These are phyloP conservation scores for Camelina sativa DNA, from an alignment of 345 rosid species.

Conservation along the genomic window DNA sequence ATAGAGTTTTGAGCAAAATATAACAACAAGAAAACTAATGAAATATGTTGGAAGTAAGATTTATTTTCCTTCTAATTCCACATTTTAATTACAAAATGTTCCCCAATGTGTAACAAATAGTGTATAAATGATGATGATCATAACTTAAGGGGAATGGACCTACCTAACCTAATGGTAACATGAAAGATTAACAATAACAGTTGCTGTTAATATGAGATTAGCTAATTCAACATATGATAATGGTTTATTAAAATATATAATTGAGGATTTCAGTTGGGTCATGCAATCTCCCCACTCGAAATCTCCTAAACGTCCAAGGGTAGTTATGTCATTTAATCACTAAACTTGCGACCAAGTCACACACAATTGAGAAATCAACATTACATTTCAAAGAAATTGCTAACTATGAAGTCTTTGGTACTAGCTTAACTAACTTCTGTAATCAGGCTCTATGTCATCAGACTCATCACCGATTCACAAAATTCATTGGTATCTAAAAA, in stretches of 20 bases:
- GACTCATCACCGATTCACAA: too few species aligned
- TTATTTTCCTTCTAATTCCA: background rate
- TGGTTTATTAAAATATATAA: background rate
- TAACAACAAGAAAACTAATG: background rate
- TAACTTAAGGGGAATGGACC: background rate
- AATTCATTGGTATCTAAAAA: too few species aligned
- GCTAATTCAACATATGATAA: too few species aligned
- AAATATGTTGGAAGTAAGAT: background rate
- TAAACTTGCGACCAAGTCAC: too few species aligned
- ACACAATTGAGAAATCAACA: background rate
- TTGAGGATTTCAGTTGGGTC: constrained; percentile 38
- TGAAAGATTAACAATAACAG: background rate
- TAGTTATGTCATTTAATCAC: background rate
- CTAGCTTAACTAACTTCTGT: background rate
- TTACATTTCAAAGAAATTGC: background rate
- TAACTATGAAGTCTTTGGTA: background rate
- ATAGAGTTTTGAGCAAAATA: background rate
- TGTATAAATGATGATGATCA: background rate
- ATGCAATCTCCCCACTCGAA: constrained; percentile 51
- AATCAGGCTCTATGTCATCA: background rate
- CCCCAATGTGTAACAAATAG: constrained; percentile 18
- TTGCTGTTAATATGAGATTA: background rate
- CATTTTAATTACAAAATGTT: constrained; percentile 1
- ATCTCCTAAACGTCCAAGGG: constrained; percentile 25
- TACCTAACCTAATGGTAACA: background rate